Percentiles rank a stretch among this genome's conserved stretches.
Evolutionary conservation across 2,329 filamentous ascomycete genomes (phyloP).

Genomic region (Aureobasidium subglaciale): DNA sequence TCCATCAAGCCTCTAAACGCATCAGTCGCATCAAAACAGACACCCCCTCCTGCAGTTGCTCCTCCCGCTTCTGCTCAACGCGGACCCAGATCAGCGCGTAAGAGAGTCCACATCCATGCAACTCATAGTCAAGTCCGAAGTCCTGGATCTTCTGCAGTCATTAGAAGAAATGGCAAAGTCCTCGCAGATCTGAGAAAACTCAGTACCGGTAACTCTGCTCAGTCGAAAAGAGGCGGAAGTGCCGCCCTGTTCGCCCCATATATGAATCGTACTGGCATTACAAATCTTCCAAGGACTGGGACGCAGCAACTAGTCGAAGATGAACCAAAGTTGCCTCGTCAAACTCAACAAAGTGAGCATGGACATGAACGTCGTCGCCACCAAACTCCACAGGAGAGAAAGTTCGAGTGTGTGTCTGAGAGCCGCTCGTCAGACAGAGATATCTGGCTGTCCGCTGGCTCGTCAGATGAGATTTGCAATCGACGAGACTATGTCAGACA

Average conservation of each 20-base stretch:
- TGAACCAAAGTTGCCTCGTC: neutral
- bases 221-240: neutral
- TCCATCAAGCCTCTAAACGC: neutral
- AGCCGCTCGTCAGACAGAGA: slow-evolving; percentile 14
- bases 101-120: neutral
- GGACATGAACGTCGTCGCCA: neutral
- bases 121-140: neutral
- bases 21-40: neutral
- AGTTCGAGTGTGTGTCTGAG: slow-evolving; percentile 1
- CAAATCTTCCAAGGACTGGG: slow-evolving; percentile 1
- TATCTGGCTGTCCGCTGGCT: slow-evolving; percentile 9
- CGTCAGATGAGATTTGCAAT: neutral
- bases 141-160: neutral
- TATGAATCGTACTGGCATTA: slow-evolving; percentile 17
- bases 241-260: slow-evolving; percentile 9
- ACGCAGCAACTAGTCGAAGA: neutral
- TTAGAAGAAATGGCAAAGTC: slow-evolving; percentile 4
- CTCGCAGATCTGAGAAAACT: slow-evolving; percentile 2
- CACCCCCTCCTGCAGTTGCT: neutral
- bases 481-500: neutral
- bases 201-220: neutral
- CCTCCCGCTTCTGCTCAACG: neutral
- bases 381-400: neutral
- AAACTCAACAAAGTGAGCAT: neutral
- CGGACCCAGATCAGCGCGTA: neutral